Evolutionary conservation across 2,329 filamentous ascomycete genomes (phyloP).

Genomic region (Cryphonectria japonica): DNA sequence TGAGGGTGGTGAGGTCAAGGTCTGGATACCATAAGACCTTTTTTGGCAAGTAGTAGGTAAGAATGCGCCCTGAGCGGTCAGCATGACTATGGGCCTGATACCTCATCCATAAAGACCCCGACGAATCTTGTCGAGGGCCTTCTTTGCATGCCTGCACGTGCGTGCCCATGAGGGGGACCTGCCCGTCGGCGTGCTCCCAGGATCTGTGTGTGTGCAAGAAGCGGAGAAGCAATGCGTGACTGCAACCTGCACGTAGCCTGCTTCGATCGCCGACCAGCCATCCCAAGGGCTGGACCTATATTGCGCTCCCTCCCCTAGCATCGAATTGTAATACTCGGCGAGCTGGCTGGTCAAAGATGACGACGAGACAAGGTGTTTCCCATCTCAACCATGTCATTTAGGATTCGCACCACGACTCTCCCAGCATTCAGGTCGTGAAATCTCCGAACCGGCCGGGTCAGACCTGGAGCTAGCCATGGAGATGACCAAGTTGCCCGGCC

Average conservation of each 20-base stretch:
- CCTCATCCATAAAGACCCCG: conserved; percentile 5
- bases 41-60: conserved; percentile 7
- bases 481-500: conserved; percentile 16
- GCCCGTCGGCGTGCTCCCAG: not conserved
- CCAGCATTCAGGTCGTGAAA: conserved; percentile 16
- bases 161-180: not conserved
- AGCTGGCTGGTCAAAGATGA: conserved; percentile 7
- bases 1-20: conserved; percentile 15
- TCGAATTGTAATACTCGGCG: not conserved
- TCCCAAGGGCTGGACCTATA: not conserved
- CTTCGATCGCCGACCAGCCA: conserved; percentile 1
- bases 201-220: not conserved
- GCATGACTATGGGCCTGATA: conserved; percentile 7
- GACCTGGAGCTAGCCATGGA: conserved; percentile 13
- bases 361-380: not conserved
- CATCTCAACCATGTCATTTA: conserved; percentile 13
- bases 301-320: not conserved
- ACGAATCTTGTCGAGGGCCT: conserved; percentile 17
- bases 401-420: conserved; percentile 18
- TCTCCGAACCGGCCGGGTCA: conserved; percentile 25
- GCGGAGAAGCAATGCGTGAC: conserved; percentile 4
- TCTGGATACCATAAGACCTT: conserved; percentile 6
- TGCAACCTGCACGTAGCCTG: conserved; percentile 9
- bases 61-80: conserved; percentile 13
- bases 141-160: conserved; percentile 9